Percentiles rank a stretch among this genome's conserved stretches.
These are phyloP conservation scores for Trametes hirsuta DNA, from an alignment of 1,284 basidiomycete genomes.

Conservation along the genomic window DNA sequence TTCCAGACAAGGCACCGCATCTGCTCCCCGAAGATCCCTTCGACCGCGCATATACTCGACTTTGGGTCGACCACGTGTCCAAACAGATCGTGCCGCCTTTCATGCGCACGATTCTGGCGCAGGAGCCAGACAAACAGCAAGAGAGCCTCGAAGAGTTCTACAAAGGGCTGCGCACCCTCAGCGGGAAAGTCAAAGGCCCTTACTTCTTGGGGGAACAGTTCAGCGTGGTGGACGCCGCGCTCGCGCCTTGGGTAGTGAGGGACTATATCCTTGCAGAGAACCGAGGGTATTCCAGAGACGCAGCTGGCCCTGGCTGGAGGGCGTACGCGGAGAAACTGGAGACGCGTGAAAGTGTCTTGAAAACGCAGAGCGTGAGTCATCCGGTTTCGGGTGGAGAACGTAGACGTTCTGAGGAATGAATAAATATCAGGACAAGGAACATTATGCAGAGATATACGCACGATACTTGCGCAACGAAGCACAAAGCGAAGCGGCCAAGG, in stretches of 20 bases:
- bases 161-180: conserved; percentile 49
- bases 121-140: conserved; percentile 52
- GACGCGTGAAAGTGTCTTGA: conserved; percentile 50
- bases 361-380: conserved; percentile 50
- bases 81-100: conserved; percentile 56
- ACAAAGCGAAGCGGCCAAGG: conserved; percentile 63
- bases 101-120: conserved; percentile 56
- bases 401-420: neutral
- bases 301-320: conserved; percentile 50
- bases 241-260: conserved; percentile 61
- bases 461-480: conserved; percentile 61
- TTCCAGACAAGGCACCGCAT: conserved; percentile 46
- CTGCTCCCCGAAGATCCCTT: conserved; percentile 55
- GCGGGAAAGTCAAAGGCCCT: conserved; percentile 54
- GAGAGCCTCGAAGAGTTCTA: conserved; percentile 48
- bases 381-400: neutral
- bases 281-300: conserved; percentile 50
- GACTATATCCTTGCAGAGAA: conserved; percentile 54
- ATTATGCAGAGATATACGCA: conserved; percentile 54
- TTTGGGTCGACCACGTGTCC: conserved; percentile 57
- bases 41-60: conserved; percentile 51
- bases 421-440: conserved; percentile 45
- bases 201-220: conserved; percentile 63
- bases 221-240: conserved; percentile 58
- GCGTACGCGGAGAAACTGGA: conserved; percentile 48